Evolutionary conservation across 1,284 basidiomycete species (phyloP), one percentile per base, ranked within the genome.

Genomic region (Bondarzewia mesenterica): DNA sequence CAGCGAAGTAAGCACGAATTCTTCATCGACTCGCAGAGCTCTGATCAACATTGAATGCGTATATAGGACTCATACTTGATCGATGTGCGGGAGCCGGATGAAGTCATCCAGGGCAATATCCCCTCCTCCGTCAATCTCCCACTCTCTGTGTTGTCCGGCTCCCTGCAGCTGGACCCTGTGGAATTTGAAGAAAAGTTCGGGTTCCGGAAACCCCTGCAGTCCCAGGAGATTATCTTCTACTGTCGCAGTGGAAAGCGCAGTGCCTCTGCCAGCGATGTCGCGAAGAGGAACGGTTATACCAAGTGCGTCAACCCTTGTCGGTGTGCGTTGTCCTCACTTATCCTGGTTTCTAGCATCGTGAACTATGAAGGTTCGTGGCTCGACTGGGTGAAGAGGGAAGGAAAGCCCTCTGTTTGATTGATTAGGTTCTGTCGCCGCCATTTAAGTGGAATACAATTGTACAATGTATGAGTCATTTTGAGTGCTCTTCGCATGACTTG

Each of bases 91-190:
- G 96, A 99, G 66, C 88, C 87, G 3, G 82, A 92, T 56, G 96
- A 99, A 66, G 90, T 94, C 29, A 78, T 87, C 2, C 89, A 95
- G 64, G 95, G 96, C 23, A 89, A 89, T 61, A 97, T 99, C 59
- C 96, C 96, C 3, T 93, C 91, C 10, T 80, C 94, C 5, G 93
- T 99, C 59, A 94, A 95, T 64, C 70, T 99, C 12, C 95, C 96
- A 5, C 79, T 99, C 20, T 89, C 89, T 4, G 75, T 77, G 18
- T 77, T 99, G 47, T 69, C 81, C 37, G 77, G 76, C 41, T 82
- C 91, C 5, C 67, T 99, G 43, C 72, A 80, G 55, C 68, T 88
- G 49, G 65, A 74, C 44, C 67, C 75, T 2, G 74, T 74, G 15
- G 69, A 72, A 18, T 93, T 92, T 71, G 72, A 77, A 54, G 65